Base-by-base conservation (phyloP, 345 rosid species). In the Moringa oleifera region DNA sequence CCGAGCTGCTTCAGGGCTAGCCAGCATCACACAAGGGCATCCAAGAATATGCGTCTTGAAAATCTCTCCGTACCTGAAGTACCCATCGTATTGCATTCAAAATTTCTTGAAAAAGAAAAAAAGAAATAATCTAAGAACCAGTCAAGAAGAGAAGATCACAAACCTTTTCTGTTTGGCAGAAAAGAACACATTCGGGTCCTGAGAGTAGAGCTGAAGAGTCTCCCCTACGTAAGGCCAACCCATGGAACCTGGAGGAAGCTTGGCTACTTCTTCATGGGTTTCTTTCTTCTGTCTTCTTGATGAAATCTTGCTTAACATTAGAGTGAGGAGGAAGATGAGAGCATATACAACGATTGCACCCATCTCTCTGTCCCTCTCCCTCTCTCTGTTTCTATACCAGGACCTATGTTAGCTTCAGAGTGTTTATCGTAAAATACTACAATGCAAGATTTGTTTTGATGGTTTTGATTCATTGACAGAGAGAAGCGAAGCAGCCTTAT, bases 21-120 rank as follows among this genome's bases (percentile, higher is more conserved):
- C 90, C 76, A 93, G 76, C 97, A 90, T 90, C 51, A 88, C 89
- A 72, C 96, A 80, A 23, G 95, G 98, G 65, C 95, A 93, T 18
- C 98, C 98, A 10, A 93, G 76, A 64, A 93, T 78, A 70, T 86
- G 87, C 23, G 88, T 90, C 80, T 90, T 90, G 89, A 93, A 93
- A 58, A 93, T 86, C 80, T 91, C 90, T 22, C 98, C 97, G 25
- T 88, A 83, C 67, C 96, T 89, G 52, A 50, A 31, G 11, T 33
- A 11, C 37, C 37, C 11, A 4, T 33, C 37, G 11, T 33, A 33
- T 33, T 33, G 5, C 37, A 33, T 33, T 5, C 37, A 33, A 5
- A 11, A n/a, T n/a, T n/a, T n/a, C n/a, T n/a, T n/a, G n/a, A n/a
- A n/a, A n/a, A n/a, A n/a, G n/a, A n/a, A n/a, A n/a, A n/a, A n/a